Base-by-base conservation (phyloP, 2,329 filamentous ascomycete genomes). In the Ceratocystis lukuohia region DNA sequence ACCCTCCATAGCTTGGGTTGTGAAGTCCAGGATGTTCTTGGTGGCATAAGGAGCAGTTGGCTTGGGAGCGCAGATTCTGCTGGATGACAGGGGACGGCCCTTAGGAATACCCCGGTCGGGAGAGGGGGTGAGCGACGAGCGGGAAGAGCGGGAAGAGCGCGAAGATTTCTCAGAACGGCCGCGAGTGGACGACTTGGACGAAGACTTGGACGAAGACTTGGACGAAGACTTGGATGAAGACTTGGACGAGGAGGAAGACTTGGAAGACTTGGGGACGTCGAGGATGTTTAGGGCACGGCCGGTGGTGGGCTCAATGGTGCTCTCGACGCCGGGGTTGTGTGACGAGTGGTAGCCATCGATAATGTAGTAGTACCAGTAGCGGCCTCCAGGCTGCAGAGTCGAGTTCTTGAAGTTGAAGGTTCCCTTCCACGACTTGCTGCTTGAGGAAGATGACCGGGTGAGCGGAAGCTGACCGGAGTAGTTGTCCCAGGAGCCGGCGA, bases 361-460 rank as follows among this genome's bases (percentile, higher is more conserved):
- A 86, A 97, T 96, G 84, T 96, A 99, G 86, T 99, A 99, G 87
- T 97, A 99, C 94, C 94, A 99, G 86, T 97, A 97, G 75, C 93
- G 88, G 76, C 90, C 86, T 76, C 93, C 91, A 72, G 90, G 82
- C 81, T 93, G 87, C 73, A 97, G 84, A 68, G 90, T 93, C 69
- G 85, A 79, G 75, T 88, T 88, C 79, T 94, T 89, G 80, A 99
- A 96, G 80, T 91, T 88, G 82, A 99, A 96, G 74, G 91, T 95
- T 74, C 93, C 94, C 77, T 92, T 89, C 91, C 93, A 97, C 72
- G 88, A 88, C 82, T 96, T 96, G 78, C 87, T 87, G 62, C 88
- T 84, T 74, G 81, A 79, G 62, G 88, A 84, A 74, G 81, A 79
- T 80, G 84, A 86, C 81, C 91, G 92, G 79, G 91, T 91, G 72